These are phyloP conservation scores for Rhodofomes roseus DNA, from an alignment of 1,284 basidiomycete genomes.

Conservation along the genomic window DNA sequence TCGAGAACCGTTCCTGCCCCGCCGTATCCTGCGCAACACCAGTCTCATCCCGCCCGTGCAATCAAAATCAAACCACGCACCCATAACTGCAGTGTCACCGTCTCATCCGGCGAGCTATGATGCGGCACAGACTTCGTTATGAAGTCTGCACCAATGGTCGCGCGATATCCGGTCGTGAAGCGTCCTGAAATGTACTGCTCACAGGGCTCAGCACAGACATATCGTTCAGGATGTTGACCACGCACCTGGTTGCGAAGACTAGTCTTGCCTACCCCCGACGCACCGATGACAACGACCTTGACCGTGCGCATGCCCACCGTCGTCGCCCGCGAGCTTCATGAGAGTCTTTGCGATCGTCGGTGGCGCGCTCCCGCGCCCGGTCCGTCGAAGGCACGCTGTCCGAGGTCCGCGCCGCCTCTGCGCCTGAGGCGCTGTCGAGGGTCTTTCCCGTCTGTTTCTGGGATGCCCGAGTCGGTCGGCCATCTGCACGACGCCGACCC, in stretches of 20 bases:
- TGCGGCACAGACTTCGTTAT: conserved; percentile 69
- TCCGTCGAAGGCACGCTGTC: neutral
- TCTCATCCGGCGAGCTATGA: conserved; percentile 46
- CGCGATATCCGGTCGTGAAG: conserved; percentile 72
- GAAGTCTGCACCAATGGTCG: conserved; percentile 84
- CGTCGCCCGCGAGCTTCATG: conserved; percentile 11
- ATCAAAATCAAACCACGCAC: conserved; percentile 36
- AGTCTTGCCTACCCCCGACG: conserved; percentile 77
- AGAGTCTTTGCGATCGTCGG: neutral
- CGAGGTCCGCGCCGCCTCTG: neutral
- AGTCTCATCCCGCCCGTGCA: neutral
- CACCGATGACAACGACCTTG: conserved; percentile 74
- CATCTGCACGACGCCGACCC: neutral
- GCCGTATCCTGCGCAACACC: conserved; percentile 55
- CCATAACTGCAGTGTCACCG: conserved; percentile 76
- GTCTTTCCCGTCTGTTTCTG: neutral
- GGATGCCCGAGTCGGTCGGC: neutral
- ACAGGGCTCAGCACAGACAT: neutral
- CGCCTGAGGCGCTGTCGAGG: neutral
- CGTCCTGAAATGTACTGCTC: conserved; percentile 72
- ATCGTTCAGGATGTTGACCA: neutral
- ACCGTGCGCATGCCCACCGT: conserved; percentile 51
- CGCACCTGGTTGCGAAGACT: conserved; percentile 67
- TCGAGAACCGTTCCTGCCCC: conserved; percentile 82
- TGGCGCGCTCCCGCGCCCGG: neutral